Base-by-base conservation (phyloP, 2,329 filamentous ascomycete species). In the Aotearoamyces nothofagi region DNA sequence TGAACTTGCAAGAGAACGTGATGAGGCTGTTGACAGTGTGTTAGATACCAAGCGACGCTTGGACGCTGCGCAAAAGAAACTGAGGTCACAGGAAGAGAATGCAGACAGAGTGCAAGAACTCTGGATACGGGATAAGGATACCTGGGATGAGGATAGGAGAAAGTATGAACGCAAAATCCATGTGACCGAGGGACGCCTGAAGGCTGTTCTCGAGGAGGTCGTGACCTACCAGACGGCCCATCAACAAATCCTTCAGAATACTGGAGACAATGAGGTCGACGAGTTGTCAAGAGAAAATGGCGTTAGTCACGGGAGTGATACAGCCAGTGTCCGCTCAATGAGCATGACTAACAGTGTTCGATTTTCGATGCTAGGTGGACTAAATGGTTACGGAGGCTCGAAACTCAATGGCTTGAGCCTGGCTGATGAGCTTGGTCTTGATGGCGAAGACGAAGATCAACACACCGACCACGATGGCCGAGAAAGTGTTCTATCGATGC, bases 401-500 rank as follows among this genome's bases (percentile, higher is more conserved):
- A 77, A 75, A 45, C 46, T 57, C 4, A 73, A 71, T 41, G 79
- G 78, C 2, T 54, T 83, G 34, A 92, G 78, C 37, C 62, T 98
- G 22, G 90, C 90, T 1, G 86, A 96, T 42, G 90, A 98, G 55
- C 65, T 98, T 31, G 76, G 81, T 36, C 79, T 93, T 36, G 81
- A 86, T 33, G 78, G 80, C 35, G 80, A 87, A 32, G 80, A 84
- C 17, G 58, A 58, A 20, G 81, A 86, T 15, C 55, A 56, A 26
- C 60, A 79, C 37, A 77, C 78, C 19, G 75, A 86, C 37, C 66
- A 76, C 24, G 78, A 82, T 27, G 74, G 75, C 2, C 69, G 73
- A 20, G 67, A 75, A 32, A 78, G 69, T 36, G 60, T 62, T 10
- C 43, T 73, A 27, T 75, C 71, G 3, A 53, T 56, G 32, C 52